Percentiles rank a stretch among this genome's conserved stretches.
These are phyloP conservation scores for Fistulinella prunicolor DNA, from an alignment of 768 basidiomycete species.

Conservation along the genomic window DNA sequence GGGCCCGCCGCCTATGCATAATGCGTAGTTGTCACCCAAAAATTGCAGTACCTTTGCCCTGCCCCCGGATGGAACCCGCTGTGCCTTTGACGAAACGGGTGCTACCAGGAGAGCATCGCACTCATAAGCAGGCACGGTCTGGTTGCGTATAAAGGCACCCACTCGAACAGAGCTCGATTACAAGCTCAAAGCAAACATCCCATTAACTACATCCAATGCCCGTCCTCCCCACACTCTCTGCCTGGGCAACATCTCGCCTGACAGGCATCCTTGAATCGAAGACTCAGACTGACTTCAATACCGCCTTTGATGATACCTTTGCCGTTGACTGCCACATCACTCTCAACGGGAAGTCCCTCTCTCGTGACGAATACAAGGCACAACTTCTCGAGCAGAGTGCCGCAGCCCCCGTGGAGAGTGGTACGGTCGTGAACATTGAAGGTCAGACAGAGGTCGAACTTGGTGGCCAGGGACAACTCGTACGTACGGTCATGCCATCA, in stretches of 20 bases:
- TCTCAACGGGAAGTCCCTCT: slow-evolving; percentile 40
- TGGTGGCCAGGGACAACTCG: slow-evolving; percentile 26
- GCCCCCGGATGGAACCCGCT: no score
- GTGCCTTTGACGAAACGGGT: no score
- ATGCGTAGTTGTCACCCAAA: neutral
- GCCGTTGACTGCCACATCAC: slow-evolving; percentile 34
- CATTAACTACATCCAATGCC: slow-evolving; percentile 23
- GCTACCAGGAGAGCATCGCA: no score
- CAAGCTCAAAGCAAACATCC: neutral
- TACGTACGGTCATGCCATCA: slow-evolving; percentile 4
- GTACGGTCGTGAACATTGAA: slow-evolving; percentile 22
- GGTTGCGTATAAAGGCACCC: slow-evolving; percentile 11
- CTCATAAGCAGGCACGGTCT: no score
- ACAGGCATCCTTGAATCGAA: slow-evolving; percentile 39
- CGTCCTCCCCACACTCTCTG: slow-evolving; percentile 40
- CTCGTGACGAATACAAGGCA: slow-evolving; percentile 40
- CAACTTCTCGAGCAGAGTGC: slow-evolving; percentile 32
- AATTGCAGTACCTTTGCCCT: no score
- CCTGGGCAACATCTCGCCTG: slow-evolving; percentile 41
- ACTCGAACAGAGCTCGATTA: neutral
- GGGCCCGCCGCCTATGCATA: neutral
- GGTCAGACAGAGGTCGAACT: slow-evolving; percentile 27
- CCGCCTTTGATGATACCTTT: slow-evolving; percentile 42
- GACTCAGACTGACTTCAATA: slow-evolving; percentile 32
- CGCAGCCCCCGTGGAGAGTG: slow-evolving; percentile 12